Evolutionary conservation across 2,329 filamentous ascomycete genomes (phyloP), one percentile per base, ranked within the genome.

Genomic region (Scedosporium dehoogii): DNA sequence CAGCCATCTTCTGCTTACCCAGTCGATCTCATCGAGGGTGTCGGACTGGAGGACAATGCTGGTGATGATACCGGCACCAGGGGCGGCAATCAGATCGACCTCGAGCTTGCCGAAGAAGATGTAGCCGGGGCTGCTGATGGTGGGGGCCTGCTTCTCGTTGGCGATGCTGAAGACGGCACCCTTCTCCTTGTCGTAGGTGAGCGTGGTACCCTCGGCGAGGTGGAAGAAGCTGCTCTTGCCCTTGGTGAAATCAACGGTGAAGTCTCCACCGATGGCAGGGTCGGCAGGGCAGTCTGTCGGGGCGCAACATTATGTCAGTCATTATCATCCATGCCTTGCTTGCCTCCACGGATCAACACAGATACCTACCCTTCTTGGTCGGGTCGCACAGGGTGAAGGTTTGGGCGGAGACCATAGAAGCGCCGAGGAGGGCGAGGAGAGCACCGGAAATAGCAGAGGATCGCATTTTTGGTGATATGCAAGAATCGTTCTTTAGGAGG

Each of bases 31-130:
- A 73, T 96, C 92, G 21, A 96, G 81, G 70, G 87, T 85, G 70
- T 96, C 90, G 1, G 91, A 97, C 78, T 96, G 89, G 66, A 99
- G 79, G 51, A 97, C 91, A 48, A 90, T 82, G 66, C 89, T 92
- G 77, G 92, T 97, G 65, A 99, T 90, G 66, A 99, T 89, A 67
- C 94, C 94, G 6, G 79, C 80, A 53, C 93, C 94, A 3, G 88
- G 83, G 27, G 94, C 88, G 46, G 89, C 88, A 75, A 92, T 88
- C 71, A 96, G 78, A 33, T 84, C 85, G 64, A 91, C 85, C 62
- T 96, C 89, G 68, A 97, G 84, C 70, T 87, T 87, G 65, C 94
- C 94, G 74, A 96, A 97, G 90, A 97, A 97, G 74, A 99, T 91
- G 81, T 96, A 97, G 83, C 92, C 92, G 70, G 86, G 81, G 63